Evolutionary conservation across 495 filamentous ascomycete species (phyloP), one percentile per base, ranked within the genome.

Genomic region (Hypoxylon cercidicola): DNA sequence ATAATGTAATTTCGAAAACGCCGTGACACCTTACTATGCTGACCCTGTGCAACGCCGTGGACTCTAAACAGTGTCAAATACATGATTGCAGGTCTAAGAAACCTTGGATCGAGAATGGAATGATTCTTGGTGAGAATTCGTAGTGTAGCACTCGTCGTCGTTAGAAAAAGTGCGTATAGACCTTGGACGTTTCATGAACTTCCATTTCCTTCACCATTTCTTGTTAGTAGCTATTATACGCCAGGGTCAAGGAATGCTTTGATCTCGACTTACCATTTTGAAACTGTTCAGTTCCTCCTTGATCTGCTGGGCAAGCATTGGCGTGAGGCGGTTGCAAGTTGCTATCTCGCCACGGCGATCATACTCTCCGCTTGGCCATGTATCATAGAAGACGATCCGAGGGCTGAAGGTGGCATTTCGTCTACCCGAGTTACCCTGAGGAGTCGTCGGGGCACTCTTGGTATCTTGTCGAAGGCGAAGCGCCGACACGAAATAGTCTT

Each of bases 101-200:
- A 61, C 61, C 67, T 73, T 62, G 55, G 60, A 67, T 70, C 62
- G 62, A 63, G 66, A 72, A 75, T 39, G 72, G 74, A 71, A 74
- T 41, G 55, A 69, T 71, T 75, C 68, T 71, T 73, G 61, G 70
- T 72, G 60, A 59, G 63, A 78, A 46, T 66, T 71, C 63, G 41
- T 68, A 41, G 50, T 62, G 44, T 55, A 40, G 48, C 64, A 60
- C 71, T 71, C 62, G 67, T 71, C 68, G 67, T 79, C 80, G 69
- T 85, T 77, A 99, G 81, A 99, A 97, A 85, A 98, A 99, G 85
- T 99, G 95, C 69, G 95, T 99, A 83, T 98, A 97, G 67, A 97
- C 90, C 78, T 98, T 98, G 55, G 96, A 98, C 75, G 89, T 90
- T 79, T 97, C 93, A 74, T 99, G 95, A 73, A 99, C 95, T 82